These are phyloP conservation scores for Fusarium heterosporum DNA, from an alignment of 2,329 filamentous ascomycete genomes.

Conservation along the genomic window DNA sequence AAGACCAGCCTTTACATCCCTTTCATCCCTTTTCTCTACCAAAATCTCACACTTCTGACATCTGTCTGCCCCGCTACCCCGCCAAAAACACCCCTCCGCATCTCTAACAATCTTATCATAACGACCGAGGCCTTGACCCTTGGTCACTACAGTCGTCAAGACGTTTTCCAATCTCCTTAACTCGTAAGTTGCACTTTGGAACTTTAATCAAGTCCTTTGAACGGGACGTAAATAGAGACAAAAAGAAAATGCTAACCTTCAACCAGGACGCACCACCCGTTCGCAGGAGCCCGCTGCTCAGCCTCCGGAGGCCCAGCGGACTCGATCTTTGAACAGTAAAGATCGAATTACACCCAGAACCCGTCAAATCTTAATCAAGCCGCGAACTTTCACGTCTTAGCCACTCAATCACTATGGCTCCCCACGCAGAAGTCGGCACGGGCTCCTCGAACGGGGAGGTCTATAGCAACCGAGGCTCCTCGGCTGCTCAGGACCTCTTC, in stretches of 20 bases:
- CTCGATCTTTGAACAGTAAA: conserved; percentile 70
- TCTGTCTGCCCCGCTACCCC: conserved; percentile 44
- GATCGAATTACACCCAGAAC: conserved; percentile 50
- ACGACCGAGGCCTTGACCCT: conserved; percentile 63
- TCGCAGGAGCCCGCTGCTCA: conserved; percentile 95
- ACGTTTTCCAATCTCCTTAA: conserved; percentile 99
- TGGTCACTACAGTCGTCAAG: conserved; percentile 79
- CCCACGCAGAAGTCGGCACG: conserved; percentile 78
- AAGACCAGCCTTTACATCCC: conserved; percentile 14
- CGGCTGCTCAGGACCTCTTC: conserved; percentile 74
- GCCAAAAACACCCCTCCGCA: conserved; percentile 40
- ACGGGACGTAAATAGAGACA: background rate
- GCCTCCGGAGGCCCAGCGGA: conserved; percentile 86
- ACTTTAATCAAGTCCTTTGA: background rate
- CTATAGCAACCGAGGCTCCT: conserved; percentile 53
- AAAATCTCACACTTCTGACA: conserved; percentile 24
- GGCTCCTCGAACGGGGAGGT: conserved; percentile 73
- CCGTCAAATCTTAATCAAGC: conserved; percentile 44
- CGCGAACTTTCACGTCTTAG: conserved; percentile 42
- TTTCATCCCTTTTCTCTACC: conserved; percentile 10
- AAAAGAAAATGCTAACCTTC: conserved; percentile 44
- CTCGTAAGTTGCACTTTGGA: conserved; percentile 73
- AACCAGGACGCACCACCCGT: conserved; percentile 88
- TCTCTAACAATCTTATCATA: conserved; percentile 39
- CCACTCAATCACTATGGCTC: conserved; percentile 78